These are phyloP conservation scores for Penicillium sp. DNA, from an alignment of 2,329 filamentous ascomycete species.

Conservation along the genomic window DNA sequence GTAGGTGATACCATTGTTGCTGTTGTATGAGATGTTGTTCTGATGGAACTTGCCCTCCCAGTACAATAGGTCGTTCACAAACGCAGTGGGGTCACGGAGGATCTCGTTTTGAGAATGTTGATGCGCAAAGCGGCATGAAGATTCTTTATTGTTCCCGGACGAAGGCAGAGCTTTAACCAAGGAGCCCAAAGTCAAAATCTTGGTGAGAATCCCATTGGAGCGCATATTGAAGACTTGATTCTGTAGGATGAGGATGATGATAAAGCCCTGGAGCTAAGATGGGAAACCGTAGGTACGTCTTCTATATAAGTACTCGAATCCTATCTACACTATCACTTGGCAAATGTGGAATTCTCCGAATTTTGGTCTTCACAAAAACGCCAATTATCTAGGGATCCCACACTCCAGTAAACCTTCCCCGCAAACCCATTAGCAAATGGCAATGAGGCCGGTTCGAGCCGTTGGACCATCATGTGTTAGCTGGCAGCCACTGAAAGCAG, in stretches of 20 bases:
- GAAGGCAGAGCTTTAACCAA: background rate
- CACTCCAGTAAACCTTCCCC: background rate
- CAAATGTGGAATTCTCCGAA: background rate
- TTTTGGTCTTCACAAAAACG: background rate
- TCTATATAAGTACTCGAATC: background rate
- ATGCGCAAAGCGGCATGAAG: constrained; percentile 10
- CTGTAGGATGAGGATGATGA: no score
- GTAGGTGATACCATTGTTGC: constrained; percentile 46
- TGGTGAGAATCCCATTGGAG: background rate
- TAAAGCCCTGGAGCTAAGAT: no score
- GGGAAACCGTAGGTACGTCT: no score
- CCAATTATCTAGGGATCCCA: background rate
- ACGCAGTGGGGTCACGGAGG: constrained; percentile 2
- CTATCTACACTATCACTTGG: background rate
- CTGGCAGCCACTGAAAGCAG: no score
- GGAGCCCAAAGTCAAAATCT: background rate
- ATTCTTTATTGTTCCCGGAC: background rate
- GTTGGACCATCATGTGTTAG: no score
- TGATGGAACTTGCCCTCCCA: constrained; percentile 51
- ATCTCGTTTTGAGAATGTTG: constrained; percentile 9
- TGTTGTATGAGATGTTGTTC: constrained; percentile 45
- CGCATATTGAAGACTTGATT: background rate
- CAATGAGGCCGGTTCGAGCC: background rate
- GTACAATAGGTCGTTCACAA: constrained; percentile 42
- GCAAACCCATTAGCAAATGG: background rate